Evolutionary conservation across 345 rosid genomes (phyloP).

Genomic region (Eucalyptus camaldulensis): DNA sequence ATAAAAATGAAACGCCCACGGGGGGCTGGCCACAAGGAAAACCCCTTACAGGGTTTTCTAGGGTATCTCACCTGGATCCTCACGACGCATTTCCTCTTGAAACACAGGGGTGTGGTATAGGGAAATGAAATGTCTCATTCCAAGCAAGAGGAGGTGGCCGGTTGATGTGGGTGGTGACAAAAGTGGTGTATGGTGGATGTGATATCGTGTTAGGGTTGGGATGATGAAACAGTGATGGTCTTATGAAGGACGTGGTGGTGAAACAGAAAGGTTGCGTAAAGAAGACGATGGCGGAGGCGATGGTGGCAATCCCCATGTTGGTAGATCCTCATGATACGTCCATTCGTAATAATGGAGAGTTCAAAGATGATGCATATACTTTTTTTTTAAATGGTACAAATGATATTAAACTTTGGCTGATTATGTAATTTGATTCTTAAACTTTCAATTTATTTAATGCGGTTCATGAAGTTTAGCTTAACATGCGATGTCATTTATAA

Average conservation of each 20-base stretch:
- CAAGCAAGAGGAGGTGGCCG: too few species aligned
- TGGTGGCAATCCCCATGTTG: neutral
- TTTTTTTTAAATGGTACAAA: neutral
- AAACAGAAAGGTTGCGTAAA: neutral
- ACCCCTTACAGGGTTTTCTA: too few species aligned
- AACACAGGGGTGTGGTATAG: too few species aligned
- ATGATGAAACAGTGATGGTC: rapidly evolving
- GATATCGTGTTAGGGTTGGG: neutral
- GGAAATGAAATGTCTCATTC: too few species aligned
- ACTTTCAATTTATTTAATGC: rapidly evolving
- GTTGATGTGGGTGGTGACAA: neutral
- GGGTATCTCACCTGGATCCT: too few species aligned
- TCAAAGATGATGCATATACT: neutral
- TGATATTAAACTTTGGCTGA: rapidly evolving
- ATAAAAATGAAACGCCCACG: too few species aligned
- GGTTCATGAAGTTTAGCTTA: rapidly evolving
- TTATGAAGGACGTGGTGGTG: neutral
- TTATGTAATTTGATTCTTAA: rapidly evolving
- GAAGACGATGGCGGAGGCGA: neutral
- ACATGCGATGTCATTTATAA: rapidly evolving
- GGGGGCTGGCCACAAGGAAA: too few species aligned
- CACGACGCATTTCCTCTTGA: too few species aligned
- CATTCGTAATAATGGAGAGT: neutral
- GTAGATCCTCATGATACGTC: neutral
- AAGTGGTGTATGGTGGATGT: neutral